phyloP scores from a whole-genome alignment of 768 basidiomycete species.

The Termitomyces sp. region DNA sequence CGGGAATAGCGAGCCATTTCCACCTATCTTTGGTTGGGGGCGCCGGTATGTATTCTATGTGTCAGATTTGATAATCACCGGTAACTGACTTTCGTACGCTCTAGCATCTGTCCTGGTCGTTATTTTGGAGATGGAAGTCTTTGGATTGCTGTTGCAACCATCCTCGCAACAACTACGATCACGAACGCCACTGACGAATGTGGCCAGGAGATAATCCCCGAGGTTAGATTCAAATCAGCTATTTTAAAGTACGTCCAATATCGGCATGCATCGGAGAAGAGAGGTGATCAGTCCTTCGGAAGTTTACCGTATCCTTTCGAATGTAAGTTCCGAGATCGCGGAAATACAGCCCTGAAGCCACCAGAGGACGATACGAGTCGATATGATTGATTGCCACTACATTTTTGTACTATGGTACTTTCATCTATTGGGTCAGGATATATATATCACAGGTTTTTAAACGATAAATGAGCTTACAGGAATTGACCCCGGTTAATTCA shows the following conservation, averaged over 20 bases:
- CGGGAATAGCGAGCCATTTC: slow-evolving; percentile 14
- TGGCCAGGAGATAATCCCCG: slow-evolving; percentile 20
- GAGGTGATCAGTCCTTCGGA: neutral
- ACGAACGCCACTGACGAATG: slow-evolving; percentile 18
- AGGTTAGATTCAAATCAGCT: slow-evolving; percentile 1
- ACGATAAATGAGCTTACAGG: neutral
- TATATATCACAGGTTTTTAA: neutral
- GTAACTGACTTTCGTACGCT: neutral
- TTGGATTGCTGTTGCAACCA: slow-evolving; percentile 18
- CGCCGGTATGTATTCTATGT: slow-evolving; percentile 17
- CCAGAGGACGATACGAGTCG: neutral
- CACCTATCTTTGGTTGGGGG: slow-evolving; percentile 30
- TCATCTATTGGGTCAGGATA: neutral
- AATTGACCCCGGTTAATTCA: slow-evolving; percentile 14
- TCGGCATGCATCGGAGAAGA: neutral
- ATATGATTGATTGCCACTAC: neutral
- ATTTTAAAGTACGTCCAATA: slow-evolving; percentile 1
- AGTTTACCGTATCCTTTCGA: neutral
- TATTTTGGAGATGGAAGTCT: slow-evolving; percentile 20
- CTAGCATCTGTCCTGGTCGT: slow-evolving; percentile 21
- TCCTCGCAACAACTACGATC: slow-evolving; percentile 25
- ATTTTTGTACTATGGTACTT: neutral
- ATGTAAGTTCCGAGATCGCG: neutral
- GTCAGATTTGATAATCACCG: neutral
- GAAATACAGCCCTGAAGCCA: neutral